Percentiles rank a stretch among this genome's conserved stretches.
Evolutionary conservation across 306 rosid species (phyloP).

Genomic region (Spatholobus suberectus): DNA sequence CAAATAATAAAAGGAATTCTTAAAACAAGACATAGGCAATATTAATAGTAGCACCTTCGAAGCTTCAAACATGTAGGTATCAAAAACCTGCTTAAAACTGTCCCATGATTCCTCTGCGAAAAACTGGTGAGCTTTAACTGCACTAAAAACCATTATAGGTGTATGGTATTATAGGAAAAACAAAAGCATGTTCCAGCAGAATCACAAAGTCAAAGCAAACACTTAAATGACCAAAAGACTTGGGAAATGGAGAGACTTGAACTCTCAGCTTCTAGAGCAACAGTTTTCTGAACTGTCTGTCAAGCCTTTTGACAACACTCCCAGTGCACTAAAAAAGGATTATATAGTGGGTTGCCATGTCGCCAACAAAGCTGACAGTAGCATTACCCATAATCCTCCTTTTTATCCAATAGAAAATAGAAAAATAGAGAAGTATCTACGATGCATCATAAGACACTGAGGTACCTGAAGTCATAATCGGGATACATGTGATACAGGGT

Average conservation of each 20-base stretch:
- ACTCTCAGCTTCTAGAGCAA: slow-evolving; percentile 99
- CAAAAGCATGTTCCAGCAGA: slow-evolving; percentile 34
- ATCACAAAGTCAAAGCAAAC: slow-evolving; percentile 7
- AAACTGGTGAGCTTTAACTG: slow-evolving; percentile 96
- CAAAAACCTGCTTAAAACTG: slow-evolving; percentile 84
- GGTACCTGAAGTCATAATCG: slow-evolving; percentile 98
- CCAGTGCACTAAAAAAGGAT: slow-evolving; percentile 72
- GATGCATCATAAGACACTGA: slow-evolving; percentile 50
- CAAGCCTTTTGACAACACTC: slow-evolving; percentile 99
- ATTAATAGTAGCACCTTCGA: slow-evolving; percentile 71
- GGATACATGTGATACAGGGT: slow-evolving; percentile 94
- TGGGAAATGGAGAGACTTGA: slow-evolving; percentile 99
- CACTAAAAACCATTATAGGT: slow-evolving; percentile 70
- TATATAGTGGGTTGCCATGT: slow-evolving; percentile 93
- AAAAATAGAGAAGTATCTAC: slow-evolving; percentile 10
- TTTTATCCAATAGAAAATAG: slow-evolving; percentile 24
- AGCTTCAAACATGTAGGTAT: slow-evolving; percentile 89
- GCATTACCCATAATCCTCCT: slow-evolving; percentile 99
- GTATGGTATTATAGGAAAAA: slow-evolving; percentile 52
- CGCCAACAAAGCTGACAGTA: slow-evolving; percentile 96
- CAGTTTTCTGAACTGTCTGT: slow-evolving; percentile 90
- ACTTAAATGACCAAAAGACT: slow-evolving; percentile 49
- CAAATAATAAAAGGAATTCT: slow-evolving; percentile 12
- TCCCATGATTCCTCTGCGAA: slow-evolving; percentile 97
- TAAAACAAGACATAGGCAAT: slow-evolving; percentile 1